phyloP scores from a whole-genome alignment of 345 rosid species.

The Iberis pinnata region DNA sequence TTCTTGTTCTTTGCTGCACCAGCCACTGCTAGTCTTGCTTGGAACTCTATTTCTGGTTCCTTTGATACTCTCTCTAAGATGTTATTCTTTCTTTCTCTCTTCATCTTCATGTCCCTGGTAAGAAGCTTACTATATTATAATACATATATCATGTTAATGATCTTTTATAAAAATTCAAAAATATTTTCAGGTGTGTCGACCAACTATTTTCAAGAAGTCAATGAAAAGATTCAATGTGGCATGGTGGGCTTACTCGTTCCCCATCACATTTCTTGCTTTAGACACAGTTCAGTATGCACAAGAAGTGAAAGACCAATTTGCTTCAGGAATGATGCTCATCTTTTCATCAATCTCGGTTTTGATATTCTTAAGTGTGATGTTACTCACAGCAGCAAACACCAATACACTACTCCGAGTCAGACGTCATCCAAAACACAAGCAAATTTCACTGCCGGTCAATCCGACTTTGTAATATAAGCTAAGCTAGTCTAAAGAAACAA shows the following conservation, averaged over 20 bases:
- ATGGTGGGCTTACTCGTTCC: slow-evolving; percentile 68
- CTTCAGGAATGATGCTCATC: slow-evolving; percentile 37
- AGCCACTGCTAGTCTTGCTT: slow-evolving; percentile 54
- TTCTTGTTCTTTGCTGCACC: slow-evolving; percentile 74
- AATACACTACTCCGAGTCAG: slow-evolving; percentile 27
- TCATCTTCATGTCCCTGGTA: slow-evolving; percentile 58
- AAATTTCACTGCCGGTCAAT: too few relatives aligned
- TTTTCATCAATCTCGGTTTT: slow-evolving; percentile 42
- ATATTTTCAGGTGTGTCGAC: slow-evolving; percentile 49
- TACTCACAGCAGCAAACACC: slow-evolving; percentile 40
- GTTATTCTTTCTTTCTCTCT: slow-evolving; percentile 52
- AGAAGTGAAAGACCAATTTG: slow-evolving; percentile 34
- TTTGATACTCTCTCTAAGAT: slow-evolving; percentile 47
- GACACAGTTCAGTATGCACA: slow-evolving; percentile 48
- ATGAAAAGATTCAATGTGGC: slow-evolving; percentile 56
- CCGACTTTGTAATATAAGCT: too few relatives aligned
- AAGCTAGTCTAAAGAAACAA: too few relatives aligned
- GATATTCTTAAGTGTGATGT: slow-evolving; percentile 43
- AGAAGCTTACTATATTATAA: slow-evolving; percentile 32
- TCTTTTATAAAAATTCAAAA: too few relatives aligned
- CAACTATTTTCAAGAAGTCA: slow-evolving; percentile 55
- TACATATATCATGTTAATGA: too few relatives aligned
- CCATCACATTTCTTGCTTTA: slow-evolving; percentile 49
- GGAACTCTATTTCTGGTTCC: slow-evolving; percentile 51
- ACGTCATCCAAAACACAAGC: slow-evolving; percentile 28